Conservation (phyloP, 2,329 filamentous ascomycete genomes). For the Daldinia eschscholtzii region DNA sequence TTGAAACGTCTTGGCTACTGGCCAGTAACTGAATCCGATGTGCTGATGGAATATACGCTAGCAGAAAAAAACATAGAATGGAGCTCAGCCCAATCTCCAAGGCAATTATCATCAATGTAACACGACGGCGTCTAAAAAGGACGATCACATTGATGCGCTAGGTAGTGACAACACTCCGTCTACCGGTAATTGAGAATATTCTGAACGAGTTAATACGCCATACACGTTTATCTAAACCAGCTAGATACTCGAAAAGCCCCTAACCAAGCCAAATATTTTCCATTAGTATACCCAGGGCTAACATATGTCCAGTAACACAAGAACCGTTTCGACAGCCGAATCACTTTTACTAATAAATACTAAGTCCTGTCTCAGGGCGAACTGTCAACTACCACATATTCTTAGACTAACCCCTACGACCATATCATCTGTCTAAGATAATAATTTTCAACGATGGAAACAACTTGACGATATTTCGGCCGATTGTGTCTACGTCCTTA, state of each 20-base stretch:
- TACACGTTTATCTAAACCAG: not conserved
- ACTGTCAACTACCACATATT: not conserved
- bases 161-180: not conserved
- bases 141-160: not conserved
- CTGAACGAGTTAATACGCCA: not conserved
- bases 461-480: not conserved
- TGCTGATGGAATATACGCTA: conserved; percentile 15
- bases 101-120: conserved; percentile 11
- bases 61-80: not conserved
- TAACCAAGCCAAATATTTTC: not conserved
- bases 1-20: conserved; percentile 24
- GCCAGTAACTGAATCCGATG: not conserved
- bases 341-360: not conserved
- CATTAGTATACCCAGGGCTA: not conserved
- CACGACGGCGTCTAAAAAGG: conserved; percentile 6
- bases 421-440: not conserved
- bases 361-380: too few species aligned
- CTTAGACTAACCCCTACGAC: not conserved
- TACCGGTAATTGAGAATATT: not conserved
- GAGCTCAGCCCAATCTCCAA: not conserved
- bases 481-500: not conserved
- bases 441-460: not conserved
- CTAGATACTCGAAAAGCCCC: not conserved
- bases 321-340: conserved; percentile 34
- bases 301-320: conserved; percentile 20